Evolutionary conservation across 1,139 yeast species (phyloP).

Genomic region (Lizanozyma gosingica): DNA sequence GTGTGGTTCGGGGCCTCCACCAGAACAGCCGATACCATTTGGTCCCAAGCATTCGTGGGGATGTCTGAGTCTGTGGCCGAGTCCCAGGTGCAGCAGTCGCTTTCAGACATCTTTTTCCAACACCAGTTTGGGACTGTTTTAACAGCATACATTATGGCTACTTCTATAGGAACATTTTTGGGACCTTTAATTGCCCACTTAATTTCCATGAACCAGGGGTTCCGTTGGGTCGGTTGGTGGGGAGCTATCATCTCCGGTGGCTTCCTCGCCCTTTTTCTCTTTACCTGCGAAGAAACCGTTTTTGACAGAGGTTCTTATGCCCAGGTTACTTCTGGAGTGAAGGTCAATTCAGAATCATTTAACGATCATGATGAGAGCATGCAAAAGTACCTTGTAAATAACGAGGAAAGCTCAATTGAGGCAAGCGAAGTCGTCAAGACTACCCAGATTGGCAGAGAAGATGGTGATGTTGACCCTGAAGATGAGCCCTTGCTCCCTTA

Average conservation of each 20-base stretch:
- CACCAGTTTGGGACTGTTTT: conserved; percentile 32
- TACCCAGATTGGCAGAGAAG: neutral
- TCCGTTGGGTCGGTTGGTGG: conserved; percentile 33
- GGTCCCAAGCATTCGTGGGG: conserved; percentile 30
- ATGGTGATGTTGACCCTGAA: conserved; percentile 11
- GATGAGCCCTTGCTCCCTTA: conserved; percentile 15
- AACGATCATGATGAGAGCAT: neutral
- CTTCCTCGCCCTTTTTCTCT: conserved; percentile 13
- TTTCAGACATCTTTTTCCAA: conserved; percentile 24
- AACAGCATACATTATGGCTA: conserved; percentile 28
- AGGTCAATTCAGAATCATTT: neutral
- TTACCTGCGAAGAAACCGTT: conserved; percentile 18
- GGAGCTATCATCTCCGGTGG: conserved; percentile 15
- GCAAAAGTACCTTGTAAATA: neutral
- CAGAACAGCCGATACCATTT: conserved; percentile 21
- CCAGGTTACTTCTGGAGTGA: conserved; percentile 1
- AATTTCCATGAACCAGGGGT: conserved; percentile 14
- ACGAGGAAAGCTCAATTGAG: neutral
- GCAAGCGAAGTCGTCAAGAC: neutral
- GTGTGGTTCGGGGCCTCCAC: conserved; percentile 24
- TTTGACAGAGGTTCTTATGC: conserved; percentile 13
- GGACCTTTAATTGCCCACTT: conserved; percentile 30
- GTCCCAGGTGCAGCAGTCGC: conserved; percentile 29
- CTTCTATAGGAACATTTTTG: conserved; percentile 27
- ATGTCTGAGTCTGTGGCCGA: conserved; percentile 25